Evolutionary conservation across 768 basidiomycete species (phyloP).

Genomic region (Amanita pseudoporphyria): DNA sequence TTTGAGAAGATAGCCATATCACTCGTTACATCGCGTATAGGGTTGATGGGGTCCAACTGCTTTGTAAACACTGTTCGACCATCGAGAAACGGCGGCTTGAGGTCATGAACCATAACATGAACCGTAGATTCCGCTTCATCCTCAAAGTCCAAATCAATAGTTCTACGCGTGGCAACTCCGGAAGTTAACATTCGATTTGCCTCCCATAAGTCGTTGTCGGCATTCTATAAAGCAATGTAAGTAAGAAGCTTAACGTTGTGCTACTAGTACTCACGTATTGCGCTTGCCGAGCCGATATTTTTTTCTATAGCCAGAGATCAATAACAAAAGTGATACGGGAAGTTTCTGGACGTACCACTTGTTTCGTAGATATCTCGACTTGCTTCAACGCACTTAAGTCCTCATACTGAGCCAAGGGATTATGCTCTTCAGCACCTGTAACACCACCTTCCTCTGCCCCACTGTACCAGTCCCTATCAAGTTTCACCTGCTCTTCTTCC

Average conservation of each 20-base stretch:
- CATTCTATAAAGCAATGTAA: constrained; percentile 50
- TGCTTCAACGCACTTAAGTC: constrained; percentile 64
- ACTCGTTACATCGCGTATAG: constrained; percentile 85
- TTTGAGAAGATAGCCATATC: constrained; percentile 96
- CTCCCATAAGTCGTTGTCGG: constrained; percentile 98
- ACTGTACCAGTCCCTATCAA: constrained; percentile 97
- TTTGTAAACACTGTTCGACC: constrained; percentile 94
- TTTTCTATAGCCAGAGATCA: constrained; percentile 43
- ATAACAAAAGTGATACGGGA: constrained; percentile 1
- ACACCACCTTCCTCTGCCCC: constrained; percentile 82
- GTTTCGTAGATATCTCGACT: constrained; percentile 67
- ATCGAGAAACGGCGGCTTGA: constrained; percentile 97
- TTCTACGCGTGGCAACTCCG: constrained; percentile 81
- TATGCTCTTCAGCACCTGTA: constrained; percentile 86
- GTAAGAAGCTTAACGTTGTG: background rate
- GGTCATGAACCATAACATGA: constrained; percentile 94
- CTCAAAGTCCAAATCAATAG: constrained; percentile 89
- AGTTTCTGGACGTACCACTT: constrained; percentile 41
- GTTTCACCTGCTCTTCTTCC: constrained; percentile 90
- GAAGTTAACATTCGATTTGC: constrained; percentile 96
- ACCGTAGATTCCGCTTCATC: constrained; percentile 95
- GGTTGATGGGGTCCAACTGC: constrained; percentile 95
- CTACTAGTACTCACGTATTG: constrained; percentile 66
- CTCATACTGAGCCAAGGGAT: constrained; percentile 89
- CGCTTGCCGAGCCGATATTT: constrained; percentile 89